Conservation (phyloP, 106 monocot species). For the Vanilla planifolia region DNA sequence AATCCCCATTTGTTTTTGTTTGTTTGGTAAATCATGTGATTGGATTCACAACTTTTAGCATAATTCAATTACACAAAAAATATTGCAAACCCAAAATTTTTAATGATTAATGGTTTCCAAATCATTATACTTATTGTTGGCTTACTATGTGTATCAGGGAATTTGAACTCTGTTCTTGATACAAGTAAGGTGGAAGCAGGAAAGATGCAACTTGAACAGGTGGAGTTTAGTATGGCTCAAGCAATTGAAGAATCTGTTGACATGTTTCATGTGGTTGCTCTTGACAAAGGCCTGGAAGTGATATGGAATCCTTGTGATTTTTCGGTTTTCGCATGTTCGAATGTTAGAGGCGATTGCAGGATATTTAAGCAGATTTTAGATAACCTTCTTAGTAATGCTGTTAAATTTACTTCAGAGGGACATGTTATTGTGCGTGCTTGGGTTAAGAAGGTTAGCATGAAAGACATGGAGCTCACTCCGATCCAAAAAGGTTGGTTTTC, state of each 20-base stretch:
- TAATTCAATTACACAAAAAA: too few species aligned
- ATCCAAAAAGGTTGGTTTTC: not conserved
- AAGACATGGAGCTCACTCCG: slow-evolving; percentile 10
- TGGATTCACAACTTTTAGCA: too few species aligned
- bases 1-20: not conserved
- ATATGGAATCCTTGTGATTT: slow-evolving; percentile 97
- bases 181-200: slow-evolving; percentile 87
- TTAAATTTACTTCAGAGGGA: slow-evolving; percentile 78
- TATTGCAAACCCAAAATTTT: not conserved
- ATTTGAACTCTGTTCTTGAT: slow-evolving; percentile 85
- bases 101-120: not conserved
- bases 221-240: slow-evolving; percentile 66
- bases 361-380: slow-evolving; percentile 75
- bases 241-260: slow-evolving; percentile 76
- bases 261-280: slow-evolving; percentile 52
- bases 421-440: slow-evolving; percentile 61
- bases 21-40: too few species aligned
- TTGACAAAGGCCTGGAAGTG: slow-evolving; percentile 67
- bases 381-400: slow-evolving; percentile 78
- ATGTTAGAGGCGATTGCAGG: slow-evolving; percentile 63
- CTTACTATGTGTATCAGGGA: slow-evolving; percentile 31
- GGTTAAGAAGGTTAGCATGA: slow-evolving; percentile 27
- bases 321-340: slow-evolving; percentile 36
- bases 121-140: not conserved
- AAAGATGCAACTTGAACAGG: slow-evolving; percentile 77